A percentile compares a stretch with the other conserved stretches of the same genome.
These are phyloP conservation scores for Ustilago bromivora DNA, from an alignment of 1,284 basidiomycete species.

Conservation along the genomic window DNA sequence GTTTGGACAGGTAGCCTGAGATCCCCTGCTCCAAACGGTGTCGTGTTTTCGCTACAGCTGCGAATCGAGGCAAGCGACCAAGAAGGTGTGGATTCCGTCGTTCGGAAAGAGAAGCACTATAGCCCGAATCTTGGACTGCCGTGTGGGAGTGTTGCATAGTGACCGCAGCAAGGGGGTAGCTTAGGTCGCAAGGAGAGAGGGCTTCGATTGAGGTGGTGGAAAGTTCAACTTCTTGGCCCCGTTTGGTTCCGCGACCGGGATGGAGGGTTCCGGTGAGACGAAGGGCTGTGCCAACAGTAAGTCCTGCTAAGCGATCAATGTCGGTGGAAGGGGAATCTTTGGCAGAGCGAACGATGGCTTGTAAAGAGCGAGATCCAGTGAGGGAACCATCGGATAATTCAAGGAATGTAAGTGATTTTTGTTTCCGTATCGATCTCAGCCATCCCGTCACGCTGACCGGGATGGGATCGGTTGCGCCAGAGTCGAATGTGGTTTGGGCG, in stretches of 20 bases:
- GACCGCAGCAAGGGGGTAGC: conserved; percentile 35
- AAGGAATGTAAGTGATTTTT: conserved; percentile 63
- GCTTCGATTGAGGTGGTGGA: conserved; percentile 31
- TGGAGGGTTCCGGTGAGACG: conserved; percentile 42
- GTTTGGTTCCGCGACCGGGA: conserved; percentile 42
- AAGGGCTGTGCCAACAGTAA: conserved; percentile 58
- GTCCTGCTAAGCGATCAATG: conserved; percentile 29
- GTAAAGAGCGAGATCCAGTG: conserved; percentile 49
- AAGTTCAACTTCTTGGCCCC: conserved; percentile 58
- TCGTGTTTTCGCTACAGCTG: conserved; percentile 45
- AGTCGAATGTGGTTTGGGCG: conserved; percentile 6
- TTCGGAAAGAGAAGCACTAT: conserved; percentile 33
- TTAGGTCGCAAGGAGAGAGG: conserved; percentile 48
- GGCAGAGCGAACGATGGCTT: conserved; percentile 53
- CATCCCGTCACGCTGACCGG: conserved; percentile 45
- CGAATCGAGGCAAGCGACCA: conserved; percentile 38
- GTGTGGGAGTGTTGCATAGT: conserved; percentile 36
- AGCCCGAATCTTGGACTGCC: conserved; percentile 15
- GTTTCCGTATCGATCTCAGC: conserved; percentile 56
- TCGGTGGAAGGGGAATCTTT: conserved; percentile 17
- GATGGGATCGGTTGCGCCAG: conserved; percentile 8
- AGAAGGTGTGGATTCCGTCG: conserved; percentile 58
- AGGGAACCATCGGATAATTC: conserved; percentile 63
- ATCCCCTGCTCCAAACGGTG: conserved; percentile 50
- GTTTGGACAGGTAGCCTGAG: conserved; percentile 11